Conservation (phyloP, 2,329 filamentous ascomycete species). For the Fusarium fracticaudum region DNA sequence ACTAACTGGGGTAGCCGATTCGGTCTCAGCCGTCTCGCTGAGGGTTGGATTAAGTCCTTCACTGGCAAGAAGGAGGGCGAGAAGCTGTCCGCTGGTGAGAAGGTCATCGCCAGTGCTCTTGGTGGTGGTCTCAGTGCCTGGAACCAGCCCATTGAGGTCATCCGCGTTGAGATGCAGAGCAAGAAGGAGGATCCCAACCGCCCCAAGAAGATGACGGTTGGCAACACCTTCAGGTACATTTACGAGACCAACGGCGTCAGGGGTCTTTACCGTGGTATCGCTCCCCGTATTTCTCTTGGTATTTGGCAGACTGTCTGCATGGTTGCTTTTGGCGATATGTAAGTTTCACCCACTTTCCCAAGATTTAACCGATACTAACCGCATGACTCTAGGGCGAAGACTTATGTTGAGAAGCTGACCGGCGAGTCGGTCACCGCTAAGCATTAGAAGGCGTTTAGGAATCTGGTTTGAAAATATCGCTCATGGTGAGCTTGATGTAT, state of each 20-base stretch:
- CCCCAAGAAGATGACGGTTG: slow-evolving; percentile 98
- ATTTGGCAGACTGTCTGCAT: slow-evolving; percentile 99
- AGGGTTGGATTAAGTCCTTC: slow-evolving; percentile 82
- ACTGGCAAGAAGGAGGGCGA: slow-evolving; percentile 83
- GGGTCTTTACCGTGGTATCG: slow-evolving; percentile 95
- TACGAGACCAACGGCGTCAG: slow-evolving; percentile 87
- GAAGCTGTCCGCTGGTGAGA: slow-evolving; percentile 83
- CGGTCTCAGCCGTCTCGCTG: slow-evolving; percentile 89
- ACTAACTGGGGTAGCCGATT: slow-evolving; percentile 99
- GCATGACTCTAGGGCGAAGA: slow-evolving; percentile 65
- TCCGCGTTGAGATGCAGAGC: slow-evolving; percentile 99
- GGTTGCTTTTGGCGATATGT: slow-evolving; percentile 99
- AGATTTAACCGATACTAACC: slow-evolving; percentile 12
- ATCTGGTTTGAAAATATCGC: slow-evolving; percentile 29
- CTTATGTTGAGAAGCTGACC: slow-evolving; percentile 73
- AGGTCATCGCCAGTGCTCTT: slow-evolving; percentile 85
- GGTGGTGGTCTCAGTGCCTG: slow-evolving; percentile 96
- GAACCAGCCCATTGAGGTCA: slow-evolving; percentile 99
- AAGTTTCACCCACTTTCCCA: slow-evolving; percentile 55
- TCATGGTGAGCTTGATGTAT: slow-evolving; percentile 27
- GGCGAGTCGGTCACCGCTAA: slow-evolving; percentile 72
- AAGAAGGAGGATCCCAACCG: slow-evolving; percentile 98
- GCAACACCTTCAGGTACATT: slow-evolving; percentile 86
- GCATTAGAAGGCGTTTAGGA: slow-evolving; percentile 64
- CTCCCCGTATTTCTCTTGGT: slow-evolving; percentile 91